Percentiles rank a stretch among this genome's conserved stretches.
Evolutionary conservation across 768 basidiomycete species (phyloP).

Genomic region (Kwoniella shandongensis): DNA sequence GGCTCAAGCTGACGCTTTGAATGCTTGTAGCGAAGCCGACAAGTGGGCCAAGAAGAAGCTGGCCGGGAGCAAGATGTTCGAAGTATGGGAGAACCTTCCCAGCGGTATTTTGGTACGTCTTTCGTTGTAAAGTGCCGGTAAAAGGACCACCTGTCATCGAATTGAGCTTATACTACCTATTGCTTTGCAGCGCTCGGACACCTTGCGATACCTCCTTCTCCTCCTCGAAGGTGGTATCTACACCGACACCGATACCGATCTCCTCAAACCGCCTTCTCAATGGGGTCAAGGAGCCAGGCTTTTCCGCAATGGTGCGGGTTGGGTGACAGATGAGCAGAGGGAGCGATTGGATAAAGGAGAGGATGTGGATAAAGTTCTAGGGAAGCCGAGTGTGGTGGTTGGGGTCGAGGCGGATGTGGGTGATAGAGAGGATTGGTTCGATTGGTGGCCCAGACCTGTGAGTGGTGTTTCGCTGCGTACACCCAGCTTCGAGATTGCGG

Average conservation of each 20-base stretch:
- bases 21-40: constrained; percentile 28
- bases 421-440: constrained; percentile 55
- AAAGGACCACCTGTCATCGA: no score
- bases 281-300: constrained; percentile 47
- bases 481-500: no score
- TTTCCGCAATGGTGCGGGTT: constrained; percentile 38
- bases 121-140: no score
- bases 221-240: constrained; percentile 53
- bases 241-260: constrained; percentile 54
- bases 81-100: constrained; percentile 46
- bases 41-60: constrained; percentile 27
- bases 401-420: constrained; percentile 58
- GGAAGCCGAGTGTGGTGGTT: constrained; percentile 52
- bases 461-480: constrained; percentile 16
- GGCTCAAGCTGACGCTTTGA: not conserved
- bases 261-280: constrained; percentile 46
- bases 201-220: constrained; percentile 47
- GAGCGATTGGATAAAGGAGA: constrained; percentile 21
- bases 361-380: constrained; percentile 29
- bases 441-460: constrained; percentile 54
- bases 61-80: constrained; percentile 32
- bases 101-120: constrained; percentile 51
- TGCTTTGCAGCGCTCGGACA: constrained; percentile 41
- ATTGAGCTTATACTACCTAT: not conserved
- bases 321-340: constrained; percentile 29